Conservation (phyloP, 164 flowering plant genomes). For the Berberis thunbergii region DNA sequence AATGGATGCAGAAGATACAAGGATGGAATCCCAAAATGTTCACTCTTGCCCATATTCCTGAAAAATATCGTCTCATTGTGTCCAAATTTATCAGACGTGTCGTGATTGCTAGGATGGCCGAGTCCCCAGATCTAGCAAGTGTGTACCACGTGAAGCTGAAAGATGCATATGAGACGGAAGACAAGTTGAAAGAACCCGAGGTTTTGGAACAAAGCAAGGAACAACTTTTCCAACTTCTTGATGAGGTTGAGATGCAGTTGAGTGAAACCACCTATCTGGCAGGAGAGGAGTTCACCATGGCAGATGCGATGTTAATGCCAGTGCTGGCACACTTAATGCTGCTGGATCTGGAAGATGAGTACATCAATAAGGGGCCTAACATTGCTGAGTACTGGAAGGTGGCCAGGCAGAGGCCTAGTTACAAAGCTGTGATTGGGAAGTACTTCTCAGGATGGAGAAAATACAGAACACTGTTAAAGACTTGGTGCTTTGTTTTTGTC, state of each 20-base stretch:
- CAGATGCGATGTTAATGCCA: constrained; percentile 73
- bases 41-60: constrained; percentile 70
- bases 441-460: constrained; percentile 82
- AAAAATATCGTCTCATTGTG: constrained; percentile 41
- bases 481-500: constrained; percentile 51
- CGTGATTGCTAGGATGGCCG: constrained; percentile 83
- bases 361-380: constrained; percentile 51
- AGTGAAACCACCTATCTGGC: constrained; percentile 45
- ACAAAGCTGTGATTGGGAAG: constrained; percentile 64
- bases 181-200: constrained; percentile 45
- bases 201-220: constrained; percentile 41
- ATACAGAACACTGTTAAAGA: constrained; percentile 62
- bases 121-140: constrained; percentile 72
- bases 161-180: constrained; percentile 69
- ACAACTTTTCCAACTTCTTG: constrained; percentile 57
- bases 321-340: constrained; percentile 58
- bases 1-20: constrained; percentile 86
- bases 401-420: constrained; percentile 67
- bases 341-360: constrained; percentile 58
- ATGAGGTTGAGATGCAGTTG: constrained; percentile 61
- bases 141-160: constrained; percentile 70
- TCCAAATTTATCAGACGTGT: constrained; percentile 72
- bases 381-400: constrained; percentile 55
- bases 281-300: constrained; percentile 74
- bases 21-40: constrained; percentile 73